Evolutionary conservation across 106 monocot species (phyloP).

Genomic region (Agapanthus africanus): DNA sequence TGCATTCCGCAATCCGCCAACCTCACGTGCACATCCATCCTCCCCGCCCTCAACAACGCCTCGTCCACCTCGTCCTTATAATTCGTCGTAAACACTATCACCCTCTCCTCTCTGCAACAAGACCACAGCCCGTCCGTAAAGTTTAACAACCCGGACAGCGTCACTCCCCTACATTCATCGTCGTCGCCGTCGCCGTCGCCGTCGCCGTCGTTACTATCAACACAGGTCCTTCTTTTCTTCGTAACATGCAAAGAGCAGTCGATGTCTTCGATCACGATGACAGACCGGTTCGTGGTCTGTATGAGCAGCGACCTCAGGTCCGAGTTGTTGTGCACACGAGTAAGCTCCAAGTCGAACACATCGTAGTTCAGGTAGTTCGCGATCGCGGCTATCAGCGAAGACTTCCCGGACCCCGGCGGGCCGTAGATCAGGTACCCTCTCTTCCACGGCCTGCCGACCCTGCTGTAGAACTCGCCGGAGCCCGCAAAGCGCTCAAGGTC

Average conservation of each 20-base stretch:
- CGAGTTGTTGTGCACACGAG: constrained; percentile 68
- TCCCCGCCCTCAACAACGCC: constrained; percentile 12
- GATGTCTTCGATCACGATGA: constrained; percentile 93
- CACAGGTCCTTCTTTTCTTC: constrained; percentile 4
- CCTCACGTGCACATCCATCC: constrained; percentile 22
- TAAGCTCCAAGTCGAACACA: constrained; percentile 84
- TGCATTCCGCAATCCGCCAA: constrained; percentile 28
- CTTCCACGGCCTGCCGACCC: constrained; percentile 80
- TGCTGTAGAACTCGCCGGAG: constrained; percentile 47
- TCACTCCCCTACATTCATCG: not conserved
- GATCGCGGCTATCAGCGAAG: constrained; percentile 91
- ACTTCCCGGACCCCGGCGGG: constrained; percentile 88
- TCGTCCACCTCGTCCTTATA: constrained; percentile 16
- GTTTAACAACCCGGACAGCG: constrained; percentile 17
- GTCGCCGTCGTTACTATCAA: not conserved
- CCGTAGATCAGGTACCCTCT: constrained; percentile 71
- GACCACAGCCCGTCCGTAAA: constrained; percentile 18
- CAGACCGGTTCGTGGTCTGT: constrained; percentile 75
- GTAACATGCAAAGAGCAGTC: constrained; percentile 70
- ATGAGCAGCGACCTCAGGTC: constrained; percentile 84
- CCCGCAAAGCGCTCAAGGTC: constrained; percentile 49
- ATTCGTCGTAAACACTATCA: constrained; percentile 19
- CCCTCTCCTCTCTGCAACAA: constrained; percentile 15
- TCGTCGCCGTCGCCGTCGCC: not conserved
- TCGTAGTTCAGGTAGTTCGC: constrained; percentile 81